A percentile compares a stretch with the other conserved stretches of the same genome.
Evolutionary conservation across 345 rosid species (phyloP).

Genomic region (Nephelium lappaceum): DNA sequence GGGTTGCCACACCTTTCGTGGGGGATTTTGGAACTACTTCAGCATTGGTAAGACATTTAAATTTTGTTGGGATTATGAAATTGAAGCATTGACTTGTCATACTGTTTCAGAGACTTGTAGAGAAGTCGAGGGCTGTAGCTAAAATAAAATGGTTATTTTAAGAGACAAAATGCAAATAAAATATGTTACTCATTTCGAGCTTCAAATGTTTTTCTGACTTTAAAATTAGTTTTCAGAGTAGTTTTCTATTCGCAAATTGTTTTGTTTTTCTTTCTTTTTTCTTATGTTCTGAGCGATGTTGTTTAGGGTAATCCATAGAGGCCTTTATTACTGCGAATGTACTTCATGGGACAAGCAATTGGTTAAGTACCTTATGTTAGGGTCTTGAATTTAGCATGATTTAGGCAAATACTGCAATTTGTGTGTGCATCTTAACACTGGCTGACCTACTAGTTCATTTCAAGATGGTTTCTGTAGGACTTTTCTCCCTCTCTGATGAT

Average conservation of each 20-base stretch:
- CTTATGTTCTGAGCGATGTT: too few species aligned
- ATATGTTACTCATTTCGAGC: neutral
- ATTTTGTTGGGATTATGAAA: neutral
- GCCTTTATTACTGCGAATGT: too few species aligned
- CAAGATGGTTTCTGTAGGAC: neutral
- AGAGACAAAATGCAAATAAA: neutral
- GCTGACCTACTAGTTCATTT: neutral
- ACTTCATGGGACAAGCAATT: too few species aligned
- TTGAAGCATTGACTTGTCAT: neutral
- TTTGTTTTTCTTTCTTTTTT: too few species aligned
- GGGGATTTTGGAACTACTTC: constrained; percentile 88
- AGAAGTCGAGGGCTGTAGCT: neutral
- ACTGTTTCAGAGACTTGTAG: neutral
- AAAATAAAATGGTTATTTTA: neutral
- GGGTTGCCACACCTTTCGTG: constrained; percentile 70
- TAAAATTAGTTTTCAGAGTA: too few species aligned
- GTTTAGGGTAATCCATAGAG: too few species aligned
- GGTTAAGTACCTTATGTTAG: too few species aligned
- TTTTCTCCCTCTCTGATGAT: neutral
- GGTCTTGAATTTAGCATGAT: too few species aligned
- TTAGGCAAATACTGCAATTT: neutral
- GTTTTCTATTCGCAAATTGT: too few species aligned
- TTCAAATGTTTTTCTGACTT: too few species aligned
- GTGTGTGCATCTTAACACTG: neutral
- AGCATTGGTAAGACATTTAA: constrained; percentile 61